phyloP scores from a whole-genome alignment of 257 asterid species.

The Ocimum tenuiflorum region DNA sequence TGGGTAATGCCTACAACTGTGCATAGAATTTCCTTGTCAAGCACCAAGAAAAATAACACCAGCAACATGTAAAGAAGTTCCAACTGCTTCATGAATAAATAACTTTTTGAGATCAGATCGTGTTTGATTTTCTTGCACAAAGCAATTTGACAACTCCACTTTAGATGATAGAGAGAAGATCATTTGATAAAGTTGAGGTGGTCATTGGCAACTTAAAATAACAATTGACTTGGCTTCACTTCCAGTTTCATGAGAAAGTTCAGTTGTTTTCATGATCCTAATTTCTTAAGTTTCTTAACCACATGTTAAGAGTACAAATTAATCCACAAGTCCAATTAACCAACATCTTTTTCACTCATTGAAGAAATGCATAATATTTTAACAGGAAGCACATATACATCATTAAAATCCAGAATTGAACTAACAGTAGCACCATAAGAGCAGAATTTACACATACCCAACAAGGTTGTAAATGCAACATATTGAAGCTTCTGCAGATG shows the following conservation, averaged over 20 bases:
- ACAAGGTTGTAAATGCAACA: constrained; percentile 80
- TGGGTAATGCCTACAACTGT: too few relatives aligned
- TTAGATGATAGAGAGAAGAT: not conserved
- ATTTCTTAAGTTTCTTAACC: not conserved
- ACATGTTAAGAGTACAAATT: not conserved
- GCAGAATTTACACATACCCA: constrained; percentile 52
- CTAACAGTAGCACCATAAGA: not conserved
- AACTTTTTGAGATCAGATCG: not conserved
- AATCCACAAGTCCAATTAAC: not conserved
- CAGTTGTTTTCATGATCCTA: not conserved
- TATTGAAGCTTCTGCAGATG: constrained; percentile 90
- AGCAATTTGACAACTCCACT: not conserved
- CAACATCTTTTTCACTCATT: not conserved
- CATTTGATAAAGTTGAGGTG: not conserved
- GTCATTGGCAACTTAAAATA: not conserved
- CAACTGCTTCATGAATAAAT: too few relatives aligned
- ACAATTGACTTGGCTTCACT: not conserved
- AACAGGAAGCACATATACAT: not conserved
- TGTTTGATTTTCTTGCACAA: not conserved
- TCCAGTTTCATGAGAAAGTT: constrained; percentile 2
- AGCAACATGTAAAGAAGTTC: too few relatives aligned
- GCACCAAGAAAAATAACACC: too few relatives aligned
- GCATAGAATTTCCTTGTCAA: too few relatives aligned
- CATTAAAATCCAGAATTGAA: not conserved
- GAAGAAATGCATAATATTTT: not conserved